Evolutionary conservation across 805 yeast species (phyloP).

Genomic region (Suhomyces sp.): DNA sequence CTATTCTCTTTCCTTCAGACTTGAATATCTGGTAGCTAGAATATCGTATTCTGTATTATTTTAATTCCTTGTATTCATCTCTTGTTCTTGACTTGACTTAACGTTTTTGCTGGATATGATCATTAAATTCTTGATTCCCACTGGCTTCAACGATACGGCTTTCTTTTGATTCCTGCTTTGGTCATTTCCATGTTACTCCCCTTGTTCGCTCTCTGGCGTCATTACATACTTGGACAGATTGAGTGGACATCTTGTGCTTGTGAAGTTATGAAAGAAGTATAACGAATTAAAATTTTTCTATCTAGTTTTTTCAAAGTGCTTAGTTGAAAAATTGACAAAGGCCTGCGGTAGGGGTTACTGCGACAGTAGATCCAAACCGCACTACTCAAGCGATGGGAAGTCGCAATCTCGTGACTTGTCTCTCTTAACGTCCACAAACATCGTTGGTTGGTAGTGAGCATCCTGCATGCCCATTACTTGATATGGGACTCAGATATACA

Average conservation of each 20-base stretch:
- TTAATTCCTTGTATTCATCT: constrained; percentile 2
- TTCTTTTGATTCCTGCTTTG: neutral
- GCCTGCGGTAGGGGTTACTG: constrained; percentile 6
- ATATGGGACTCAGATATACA: constrained; percentile 4
- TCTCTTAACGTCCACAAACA: too few species aligned
- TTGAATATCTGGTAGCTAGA: too few species aligned
- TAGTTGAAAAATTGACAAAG: constrained; percentile 4
- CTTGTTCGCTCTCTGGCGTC: constrained; percentile 1
- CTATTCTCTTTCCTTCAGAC: too few species aligned
- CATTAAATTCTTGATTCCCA: too few species aligned
- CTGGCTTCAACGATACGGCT: too few species aligned
- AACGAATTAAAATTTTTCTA: constrained; percentile 11
- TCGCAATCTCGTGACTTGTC: too few species aligned
- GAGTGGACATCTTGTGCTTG: constrained; percentile 60
- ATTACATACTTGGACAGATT: constrained; percentile 85
- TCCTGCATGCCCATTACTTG: neutral
- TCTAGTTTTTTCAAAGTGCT: constrained; percentile 10
- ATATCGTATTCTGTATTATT: too few species aligned
- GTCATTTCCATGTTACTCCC: neutral
- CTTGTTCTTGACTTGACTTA: too few species aligned
- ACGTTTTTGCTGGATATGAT: too few species aligned
- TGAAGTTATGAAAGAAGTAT: constrained; percentile 8
- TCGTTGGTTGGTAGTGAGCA: neutral
- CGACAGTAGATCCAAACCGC: constrained; percentile 4
- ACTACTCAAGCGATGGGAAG: too few species aligned